Base-by-base conservation (phyloP, 1,284 basidiomycete genomes). In the Filobasidium uniguttulatum region DNA sequence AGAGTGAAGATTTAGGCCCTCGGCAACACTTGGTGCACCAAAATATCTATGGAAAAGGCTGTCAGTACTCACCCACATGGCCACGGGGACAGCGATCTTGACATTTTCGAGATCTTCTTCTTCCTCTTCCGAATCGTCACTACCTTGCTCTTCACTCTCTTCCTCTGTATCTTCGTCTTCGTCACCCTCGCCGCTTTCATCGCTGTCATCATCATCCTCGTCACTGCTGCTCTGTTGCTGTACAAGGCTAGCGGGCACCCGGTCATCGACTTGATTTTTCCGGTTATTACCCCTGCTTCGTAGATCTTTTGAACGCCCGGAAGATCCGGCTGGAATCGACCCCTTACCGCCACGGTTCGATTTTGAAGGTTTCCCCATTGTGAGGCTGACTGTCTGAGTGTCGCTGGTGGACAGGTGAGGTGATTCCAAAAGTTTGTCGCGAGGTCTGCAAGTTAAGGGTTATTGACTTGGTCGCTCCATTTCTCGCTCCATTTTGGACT, bases 31-130 rank as follows among this genome's bases (percentile, higher is more conserved):
- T n/a, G n/a, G n/a, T n/a, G n/a, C n/a, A n/a, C n/a, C n/a, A n/a
- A n/a, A n/a, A n/a, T n/a, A n/a, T n/a, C n/a, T 20, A 28, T 8
- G 14, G 41, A 29, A n/a, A 19, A 4, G 5, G 15, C 46, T 4
- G 17, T 20, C 41, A 43, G 26, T 34, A 74, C 83, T 66, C 52
- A 81, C 83, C 86, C 86, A 90, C 86, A 90, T 90, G 25, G 84
- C 86, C 12, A 89, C 80, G 5, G 82, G 81, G 3, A 84, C 77
- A 9, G 72, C 74, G 23, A 83, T 81, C 33, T 59, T 60, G 20
- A 62, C 52, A 17, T 57, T 49, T 25, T 59, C 56, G 28, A 54
- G 53, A 23, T 60, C 60, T 7, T 59, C 59, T 5, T 66, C 59
- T 5, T 60, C 60, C 8, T 54, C 57, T n/a, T 61, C 59, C 3